These are phyloP conservation scores for Picea abies DNA, from an alignment of 83 land plant genomes.

Conservation along the genomic window DNA sequence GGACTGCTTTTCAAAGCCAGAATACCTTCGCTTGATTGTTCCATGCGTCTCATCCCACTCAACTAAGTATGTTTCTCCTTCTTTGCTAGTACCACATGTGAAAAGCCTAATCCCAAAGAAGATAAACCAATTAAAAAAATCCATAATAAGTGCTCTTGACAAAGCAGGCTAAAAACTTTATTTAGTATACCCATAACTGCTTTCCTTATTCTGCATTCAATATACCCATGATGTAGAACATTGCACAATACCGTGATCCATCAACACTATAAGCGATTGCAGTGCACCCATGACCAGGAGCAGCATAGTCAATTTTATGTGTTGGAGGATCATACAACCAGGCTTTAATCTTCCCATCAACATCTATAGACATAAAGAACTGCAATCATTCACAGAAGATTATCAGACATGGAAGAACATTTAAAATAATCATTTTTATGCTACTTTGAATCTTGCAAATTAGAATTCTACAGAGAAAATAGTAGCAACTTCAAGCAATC, in stretches of 20 bases:
- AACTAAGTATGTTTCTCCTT: conserved; percentile 81
- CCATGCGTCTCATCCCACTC: conserved; percentile 98
- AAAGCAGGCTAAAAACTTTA: too few relatives aligned
- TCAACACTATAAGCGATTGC: conserved; percentile 93
- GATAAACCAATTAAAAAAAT: too few relatives aligned
- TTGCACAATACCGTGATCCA: conserved; percentile 65
- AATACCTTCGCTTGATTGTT: conserved; percentile 76
- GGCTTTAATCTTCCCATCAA: conserved; percentile 92
- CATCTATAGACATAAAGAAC: conserved; percentile 88
- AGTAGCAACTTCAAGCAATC: too few relatives aligned
- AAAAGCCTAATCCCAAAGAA: conserved; percentile 50
- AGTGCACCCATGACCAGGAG: conserved; percentile 91
- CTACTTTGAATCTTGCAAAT: too few relatives aligned
- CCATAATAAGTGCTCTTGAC: too few relatives aligned
- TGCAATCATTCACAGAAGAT: conserved; percentile 23
- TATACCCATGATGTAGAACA: too few relatives aligned
- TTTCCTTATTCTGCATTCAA: too few relatives aligned
- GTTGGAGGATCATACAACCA: conserved; percentile 89
- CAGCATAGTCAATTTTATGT: conserved; percentile 92
- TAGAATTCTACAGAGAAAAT: too few relatives aligned
- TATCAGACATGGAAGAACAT: too few relatives aligned
- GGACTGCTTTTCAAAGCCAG: conserved; percentile 75
- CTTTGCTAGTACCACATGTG: conserved; percentile 92
- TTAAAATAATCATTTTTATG: too few relatives aligned
- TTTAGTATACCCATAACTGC: too few relatives aligned